Evolutionary conservation across 352 stramenopile species (phyloP).

Genomic region (Saprolegnia diclina): DNA sequence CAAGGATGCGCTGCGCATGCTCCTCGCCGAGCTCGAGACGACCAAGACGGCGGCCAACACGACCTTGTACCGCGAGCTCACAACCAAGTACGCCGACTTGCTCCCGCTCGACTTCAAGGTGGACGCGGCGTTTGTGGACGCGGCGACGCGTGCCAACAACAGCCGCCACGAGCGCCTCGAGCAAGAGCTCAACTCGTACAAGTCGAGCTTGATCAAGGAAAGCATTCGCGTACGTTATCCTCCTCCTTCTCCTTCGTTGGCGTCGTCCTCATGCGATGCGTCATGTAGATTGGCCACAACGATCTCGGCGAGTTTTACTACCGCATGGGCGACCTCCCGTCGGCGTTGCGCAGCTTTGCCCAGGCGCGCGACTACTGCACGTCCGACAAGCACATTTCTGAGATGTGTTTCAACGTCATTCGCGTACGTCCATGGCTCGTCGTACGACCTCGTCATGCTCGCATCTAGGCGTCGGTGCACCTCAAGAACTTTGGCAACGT

Average conservation of each 20-base stretch:
- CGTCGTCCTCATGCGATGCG: constrained; percentile 3
- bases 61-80: constrained; percentile 21
- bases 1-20: constrained; percentile 25
- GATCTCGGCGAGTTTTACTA: constrained; percentile 87
- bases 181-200: constrained; percentile 88
- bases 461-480: constrained; percentile 55
- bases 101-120: constrained; percentile 30
- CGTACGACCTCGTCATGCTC: not conserved
- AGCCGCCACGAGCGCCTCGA: constrained; percentile 78
- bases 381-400: constrained; percentile 83
- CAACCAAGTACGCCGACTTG: constrained; percentile 23
- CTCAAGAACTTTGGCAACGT: constrained; percentile 83
- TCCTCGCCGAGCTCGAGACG: constrained; percentile 18
- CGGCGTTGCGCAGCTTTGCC: constrained; percentile 79
- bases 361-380: constrained; percentile 88
- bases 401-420: constrained; percentile 88
- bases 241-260: not conserved
- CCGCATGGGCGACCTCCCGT: constrained; percentile 61
- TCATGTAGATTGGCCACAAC: constrained; percentile 76
- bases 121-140: constrained; percentile 52
- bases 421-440: constrained; percentile 40
- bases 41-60: constrained; percentile 23
- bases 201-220: constrained; percentile 89
- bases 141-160: constrained; percentile 48
- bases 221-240: constrained; percentile 64